Evolutionary conservation across 768 basidiomycete genomes (phyloP).

Genomic region (Pleurotus platypus): DNA sequence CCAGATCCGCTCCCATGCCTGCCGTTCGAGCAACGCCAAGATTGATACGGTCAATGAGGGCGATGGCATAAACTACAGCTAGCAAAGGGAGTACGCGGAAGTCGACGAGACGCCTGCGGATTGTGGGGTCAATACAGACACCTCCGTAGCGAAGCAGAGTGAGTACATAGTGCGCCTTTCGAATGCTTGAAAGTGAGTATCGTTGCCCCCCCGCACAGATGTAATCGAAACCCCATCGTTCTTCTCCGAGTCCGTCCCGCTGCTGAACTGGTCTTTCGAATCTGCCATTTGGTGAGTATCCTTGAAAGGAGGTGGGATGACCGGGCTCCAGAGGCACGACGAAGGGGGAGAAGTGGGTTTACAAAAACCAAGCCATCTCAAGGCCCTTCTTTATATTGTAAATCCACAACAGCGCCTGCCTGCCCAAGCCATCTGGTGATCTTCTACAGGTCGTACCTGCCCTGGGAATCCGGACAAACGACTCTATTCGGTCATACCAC

Average conservation of each 20-base stretch:
- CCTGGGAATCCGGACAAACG: slow-evolving; percentile 5
- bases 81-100: slow-evolving; percentile 40
- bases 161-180: slow-evolving; percentile 33
- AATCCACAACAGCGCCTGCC: neutral
- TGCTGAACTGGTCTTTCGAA: slow-evolving; percentile 4
- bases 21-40: slow-evolving; percentile 39
- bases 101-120: slow-evolving; percentile 35
- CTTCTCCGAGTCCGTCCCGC: neutral
- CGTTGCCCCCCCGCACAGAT: slow-evolving; percentile 11
- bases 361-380: neutral
- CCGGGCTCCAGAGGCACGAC: neutral
- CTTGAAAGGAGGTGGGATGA: no score
- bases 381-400: slow-evolving; percentile 2
- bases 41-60: slow-evolving; percentile 42
- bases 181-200: slow-evolving; percentile 20
- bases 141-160: neutral
- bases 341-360: neutral
- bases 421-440: slow-evolving; percentile 1
- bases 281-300: neutral
- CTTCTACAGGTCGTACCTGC: neutral
- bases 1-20: slow-evolving; percentile 39
- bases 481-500: neutral
- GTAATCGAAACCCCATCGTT: slow-evolving; percentile 15
- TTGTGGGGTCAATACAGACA: neutral
- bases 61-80: slow-evolving; percentile 36